Conservation (phyloP, 192 early-diverging fungal species). For the Coemansia sp. region DNA sequence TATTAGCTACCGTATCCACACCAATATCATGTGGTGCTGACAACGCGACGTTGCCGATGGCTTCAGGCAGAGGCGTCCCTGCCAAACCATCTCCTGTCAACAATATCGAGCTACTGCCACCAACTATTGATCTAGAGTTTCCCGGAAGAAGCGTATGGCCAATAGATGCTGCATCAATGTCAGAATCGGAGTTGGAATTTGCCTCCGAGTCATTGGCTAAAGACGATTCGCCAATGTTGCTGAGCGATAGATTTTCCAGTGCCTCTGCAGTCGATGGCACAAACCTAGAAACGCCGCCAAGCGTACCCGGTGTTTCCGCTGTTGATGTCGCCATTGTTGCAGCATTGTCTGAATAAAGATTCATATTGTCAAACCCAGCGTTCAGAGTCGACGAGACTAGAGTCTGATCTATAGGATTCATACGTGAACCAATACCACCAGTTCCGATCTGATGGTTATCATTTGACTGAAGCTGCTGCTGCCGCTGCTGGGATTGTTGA, state of each 20-base stretch:
- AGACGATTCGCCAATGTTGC: slow-evolving; percentile 7
- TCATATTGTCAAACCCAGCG: slow-evolving; percentile 16
- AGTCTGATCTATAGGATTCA: slow-evolving; percentile 36
- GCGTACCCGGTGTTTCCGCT: too few relatives aligned
- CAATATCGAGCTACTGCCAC: slow-evolving; percentile 4
- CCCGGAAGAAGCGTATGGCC: slow-evolving; percentile 3
- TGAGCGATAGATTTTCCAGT: slow-evolving; percentile 36
- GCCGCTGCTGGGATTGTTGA: background rate
- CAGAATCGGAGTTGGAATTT: slow-evolving; percentile 17
- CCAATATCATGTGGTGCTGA: slow-evolving; percentile 54
- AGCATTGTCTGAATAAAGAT: background rate
- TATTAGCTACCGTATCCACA: slow-evolving; percentile 67
- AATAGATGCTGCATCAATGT: background rate
- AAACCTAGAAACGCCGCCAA: background rate
- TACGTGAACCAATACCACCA: slow-evolving; percentile 1
- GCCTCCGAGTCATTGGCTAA: slow-evolving; percentile 3
- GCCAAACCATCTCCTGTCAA: slow-evolving; percentile 7
- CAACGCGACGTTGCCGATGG: slow-evolving; percentile 49
- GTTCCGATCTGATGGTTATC: background rate
- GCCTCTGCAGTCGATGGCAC: slow-evolving; percentile 29
- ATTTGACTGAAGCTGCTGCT: background rate
- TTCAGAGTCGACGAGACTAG: slow-evolving; percentile 33
- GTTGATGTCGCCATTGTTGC: too few relatives aligned
- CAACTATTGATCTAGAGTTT: background rate
- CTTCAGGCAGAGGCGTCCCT: slow-evolving; percentile 44